Base-by-base conservation (phyloP, 148 eudicot species). In the Fagopyrum tataricum region DNA sequence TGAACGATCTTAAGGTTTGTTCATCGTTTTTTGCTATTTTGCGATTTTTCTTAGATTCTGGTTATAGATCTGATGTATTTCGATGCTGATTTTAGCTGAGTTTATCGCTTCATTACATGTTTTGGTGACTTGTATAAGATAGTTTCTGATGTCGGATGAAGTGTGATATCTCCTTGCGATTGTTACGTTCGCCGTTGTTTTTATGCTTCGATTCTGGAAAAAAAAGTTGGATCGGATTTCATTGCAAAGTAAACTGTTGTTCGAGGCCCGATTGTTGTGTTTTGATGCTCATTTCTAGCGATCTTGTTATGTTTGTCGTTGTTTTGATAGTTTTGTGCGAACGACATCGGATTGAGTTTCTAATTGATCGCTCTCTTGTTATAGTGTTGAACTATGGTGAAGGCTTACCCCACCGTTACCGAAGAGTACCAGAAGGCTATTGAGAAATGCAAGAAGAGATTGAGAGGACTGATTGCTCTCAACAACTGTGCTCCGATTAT, bases 401-500 rank as follows among this genome's bases (percentile, higher is more conserved):
- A 84, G 74, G 68, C 53, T 48, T 85, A 85, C 73, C 87, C 87
- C 49, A 31, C 76, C 66, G 87, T 85, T 14, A 85, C 81, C 49
- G 85, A 82, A 77, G 85, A 85, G 53, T 85, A 85, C 80, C 46
- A 69, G 51, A 79, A 81, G 76, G 85, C 87, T 2, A 78, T 85
- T 58, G 83, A 76, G 23, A 85, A 82, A 80, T 78, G 80, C 76
- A 78, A 74, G 82, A 85, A 64, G 78, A 82, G 82, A 80, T 81
- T 85, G 41, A 85, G 84, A 72, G 85, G 78, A 6, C 47, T 82
- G 42, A 80, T 85, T 37, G 80, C 87, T 39, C 81, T 82, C 74
- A 85, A 85, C 73, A 49, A 82, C 73, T 82, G 85, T 42, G 87
- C 87, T 78, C 85, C 87, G 26, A 71, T 85, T 71, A 85, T 85